Evolutionary conservation across 495 filamentous ascomycete species (phyloP).

Genomic region (Penicillium arizonense): DNA sequence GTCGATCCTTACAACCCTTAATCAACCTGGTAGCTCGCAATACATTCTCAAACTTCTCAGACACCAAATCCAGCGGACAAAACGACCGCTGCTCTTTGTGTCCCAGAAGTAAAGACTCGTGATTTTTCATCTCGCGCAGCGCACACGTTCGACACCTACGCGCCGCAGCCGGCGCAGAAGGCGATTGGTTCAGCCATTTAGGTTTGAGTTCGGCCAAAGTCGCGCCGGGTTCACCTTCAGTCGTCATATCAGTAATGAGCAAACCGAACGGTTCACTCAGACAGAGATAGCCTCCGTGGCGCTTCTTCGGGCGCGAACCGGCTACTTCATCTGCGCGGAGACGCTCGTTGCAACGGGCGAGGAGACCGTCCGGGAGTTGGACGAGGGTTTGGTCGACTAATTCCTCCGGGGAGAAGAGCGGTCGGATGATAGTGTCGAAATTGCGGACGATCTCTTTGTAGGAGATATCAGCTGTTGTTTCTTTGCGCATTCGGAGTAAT

Average conservation of each 20-base stretch:
- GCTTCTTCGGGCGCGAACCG: slow-evolving; percentile 37
- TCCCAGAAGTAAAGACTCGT: slow-evolving; percentile 22
- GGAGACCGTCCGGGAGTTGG: slow-evolving; percentile 43
- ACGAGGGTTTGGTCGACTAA: slow-evolving; percentile 62
- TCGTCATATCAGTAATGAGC: slow-evolving; percentile 79
- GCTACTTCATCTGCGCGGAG: slow-evolving; percentile 37
- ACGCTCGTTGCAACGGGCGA: slow-evolving; percentile 50
- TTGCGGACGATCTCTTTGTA: slow-evolving; percentile 56
- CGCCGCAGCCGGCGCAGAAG: slow-evolving; percentile 63
- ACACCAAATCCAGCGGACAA: slow-evolving; percentile 59
- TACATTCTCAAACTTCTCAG: slow-evolving; percentile 36
- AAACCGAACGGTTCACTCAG: slow-evolving; percentile 60
- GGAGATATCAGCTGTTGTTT: slow-evolving; percentile 50
- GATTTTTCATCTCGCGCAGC: slow-evolving; percentile 57
- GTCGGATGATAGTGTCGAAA: slow-evolving; percentile 56
- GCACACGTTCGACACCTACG: slow-evolving; percentile 86
- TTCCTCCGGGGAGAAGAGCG: slow-evolving; percentile 55
- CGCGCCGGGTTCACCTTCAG: slow-evolving; percentile 38
- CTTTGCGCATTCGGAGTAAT: slow-evolving; percentile 66
- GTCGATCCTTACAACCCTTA: slow-evolving; percentile 35
- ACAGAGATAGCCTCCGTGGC: slow-evolving; percentile 60
- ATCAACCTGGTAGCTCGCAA: slow-evolving; percentile 35
- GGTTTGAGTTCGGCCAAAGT: slow-evolving; percentile 81
- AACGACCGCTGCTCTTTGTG: slow-evolving; percentile 36
- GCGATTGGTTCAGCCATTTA: slow-evolving; percentile 89